Conservation (phyloP, 2,329 filamentous ascomycete species). For the Epichloe bromicola region DNA sequence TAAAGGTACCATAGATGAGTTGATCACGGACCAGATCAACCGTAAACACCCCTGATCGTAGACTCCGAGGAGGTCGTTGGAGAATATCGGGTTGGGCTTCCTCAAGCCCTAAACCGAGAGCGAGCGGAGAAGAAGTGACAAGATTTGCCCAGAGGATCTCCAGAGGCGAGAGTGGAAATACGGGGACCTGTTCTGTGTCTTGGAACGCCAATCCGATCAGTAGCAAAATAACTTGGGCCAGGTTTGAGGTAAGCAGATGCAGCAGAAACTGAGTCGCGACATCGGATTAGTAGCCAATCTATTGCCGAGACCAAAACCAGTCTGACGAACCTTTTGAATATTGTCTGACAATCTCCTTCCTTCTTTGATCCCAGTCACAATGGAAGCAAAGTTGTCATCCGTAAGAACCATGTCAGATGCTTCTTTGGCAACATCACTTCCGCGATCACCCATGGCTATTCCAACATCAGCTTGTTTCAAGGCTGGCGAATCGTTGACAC, state of each 20-base stretch:
- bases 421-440: slow-evolving; percentile 64
- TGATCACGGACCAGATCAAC: slow-evolving; percentile 3
- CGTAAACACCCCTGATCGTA: slow-evolving; percentile 45
- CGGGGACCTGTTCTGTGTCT: slow-evolving; percentile 42
- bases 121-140: slow-evolving; percentile 57
- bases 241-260: slow-evolving; percentile 55
- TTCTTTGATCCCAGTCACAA: slow-evolving; percentile 59
- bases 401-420: slow-evolving; percentile 80
- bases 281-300: neutral
- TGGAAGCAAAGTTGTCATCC: slow-evolving; percentile 79
- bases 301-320: neutral
- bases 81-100: slow-evolving; percentile 56
- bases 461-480: slow-evolving; percentile 62
- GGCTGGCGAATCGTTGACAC: slow-evolving; percentile 63
- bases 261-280: slow-evolving; percentile 37
- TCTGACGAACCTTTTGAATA: slow-evolving; percentile 49
- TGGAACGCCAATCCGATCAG: slow-evolving; percentile 59
- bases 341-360: slow-evolving; percentile 59
- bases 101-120: slow-evolving; percentile 60
- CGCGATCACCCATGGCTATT: slow-evolving; percentile 61
- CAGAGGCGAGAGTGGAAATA: slow-evolving; percentile 58
- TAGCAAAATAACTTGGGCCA: slow-evolving; percentile 56
- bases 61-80: slow-evolving; percentile 47
- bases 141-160: slow-evolving; percentile 70
- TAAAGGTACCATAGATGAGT: slow-evolving; percentile 48